A percentile compares a stretch with the other conserved stretches of the same genome.
These are phyloP conservation scores for Postia placenta DNA, from an alignment of 768 basidiomycete species.

Conservation along the genomic window DNA sequence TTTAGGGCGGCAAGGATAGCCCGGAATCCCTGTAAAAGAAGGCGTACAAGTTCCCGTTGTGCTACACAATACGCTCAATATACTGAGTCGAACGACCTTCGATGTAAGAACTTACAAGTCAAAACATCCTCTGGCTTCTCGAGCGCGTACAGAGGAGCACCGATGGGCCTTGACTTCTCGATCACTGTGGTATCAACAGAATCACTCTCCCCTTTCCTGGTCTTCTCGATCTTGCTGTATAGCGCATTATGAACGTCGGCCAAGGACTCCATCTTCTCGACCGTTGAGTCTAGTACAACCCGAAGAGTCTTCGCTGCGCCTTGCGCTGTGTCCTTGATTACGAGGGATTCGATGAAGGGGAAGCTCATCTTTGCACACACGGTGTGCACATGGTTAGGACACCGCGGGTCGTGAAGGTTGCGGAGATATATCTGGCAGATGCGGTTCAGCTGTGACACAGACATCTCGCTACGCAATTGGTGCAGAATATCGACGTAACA, in stretches of 20 bases:
- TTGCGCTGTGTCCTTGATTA: constrained; percentile 64
- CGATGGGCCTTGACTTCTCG: constrained; percentile 82
- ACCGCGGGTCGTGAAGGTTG: constrained; percentile 83
- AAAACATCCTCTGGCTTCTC: constrained; percentile 82
- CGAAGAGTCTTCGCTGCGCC: constrained; percentile 66
- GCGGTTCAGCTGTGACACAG: constrained; percentile 64
- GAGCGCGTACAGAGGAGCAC: constrained; percentile 65
- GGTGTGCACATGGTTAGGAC: constrained; percentile 77
- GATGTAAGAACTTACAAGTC: constrained; percentile 14
- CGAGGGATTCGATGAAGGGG: constrained; percentile 78
- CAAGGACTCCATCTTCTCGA: constrained; percentile 82
- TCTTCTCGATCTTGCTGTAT: constrained; percentile 41
- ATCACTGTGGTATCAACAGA: constrained; percentile 57
- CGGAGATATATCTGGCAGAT: constrained; percentile 83
- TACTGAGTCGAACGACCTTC: background rate
- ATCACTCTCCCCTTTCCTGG: constrained; percentile 32
- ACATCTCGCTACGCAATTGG: constrained; percentile 80
- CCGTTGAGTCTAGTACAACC: constrained; percentile 74
- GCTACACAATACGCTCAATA: no score
- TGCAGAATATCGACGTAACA: constrained; percentile 92
- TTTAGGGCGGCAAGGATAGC: constrained; percentile 71
- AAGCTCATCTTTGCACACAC: constrained; percentile 92
- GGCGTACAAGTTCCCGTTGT: constrained; percentile 79
- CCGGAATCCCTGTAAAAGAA: constrained; percentile 84
- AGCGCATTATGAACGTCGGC: constrained; percentile 56